phyloP scores from a whole-genome alignment of 352 stramenopile species.

The Halophytophthora batemanensis region DNA sequence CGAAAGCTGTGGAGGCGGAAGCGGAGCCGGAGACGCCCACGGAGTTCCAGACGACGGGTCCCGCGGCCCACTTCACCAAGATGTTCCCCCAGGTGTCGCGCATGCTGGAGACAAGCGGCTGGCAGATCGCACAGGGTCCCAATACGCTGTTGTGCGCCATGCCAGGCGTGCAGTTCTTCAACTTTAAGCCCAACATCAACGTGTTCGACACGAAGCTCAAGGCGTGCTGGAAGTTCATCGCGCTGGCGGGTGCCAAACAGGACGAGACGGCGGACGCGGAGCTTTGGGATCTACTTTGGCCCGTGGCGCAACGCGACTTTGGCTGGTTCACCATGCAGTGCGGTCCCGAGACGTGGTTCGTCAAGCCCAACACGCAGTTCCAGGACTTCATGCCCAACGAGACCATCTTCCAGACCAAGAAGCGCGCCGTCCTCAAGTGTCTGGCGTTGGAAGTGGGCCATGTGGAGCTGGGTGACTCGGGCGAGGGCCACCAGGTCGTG shows the following conservation, averaged over 20 bases:
- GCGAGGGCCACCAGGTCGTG: constrained; percentile 55
- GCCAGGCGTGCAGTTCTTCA: constrained; percentile 77
- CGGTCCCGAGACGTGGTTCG: constrained; percentile 68
- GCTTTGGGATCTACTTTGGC: constrained; percentile 69
- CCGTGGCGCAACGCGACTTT: constrained; percentile 53
- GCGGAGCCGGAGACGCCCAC: constrained; percentile 17
- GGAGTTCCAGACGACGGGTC: constrained; percentile 21
- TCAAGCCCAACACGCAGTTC: constrained; percentile 70
- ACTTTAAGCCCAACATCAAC: constrained; percentile 81
- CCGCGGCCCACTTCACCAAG: constrained; percentile 40
- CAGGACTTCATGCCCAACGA: constrained; percentile 70
- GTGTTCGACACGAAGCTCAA: constrained; percentile 78
- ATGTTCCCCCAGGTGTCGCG: constrained; percentile 44
- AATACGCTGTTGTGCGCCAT: constrained; percentile 74
- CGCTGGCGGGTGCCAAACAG: constrained; percentile 26
- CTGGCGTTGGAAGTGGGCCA: constrained; percentile 44
- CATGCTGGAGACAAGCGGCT: constrained; percentile 48
- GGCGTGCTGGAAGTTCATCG: constrained; percentile 79
- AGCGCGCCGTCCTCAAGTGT: constrained; percentile 65
- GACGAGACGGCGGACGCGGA: constrained; percentile 23
- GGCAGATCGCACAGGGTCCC: constrained; percentile 55
- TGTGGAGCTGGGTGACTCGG: constrained; percentile 68
- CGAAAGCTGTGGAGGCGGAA: constrained; percentile 6
- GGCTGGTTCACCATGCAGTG: constrained; percentile 74
- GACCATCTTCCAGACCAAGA: constrained; percentile 81